These are phyloP conservation scores for Gloeopeniophorella convolvens DNA, from an alignment of 768 basidiomycete species.

Conservation along the genomic window DNA sequence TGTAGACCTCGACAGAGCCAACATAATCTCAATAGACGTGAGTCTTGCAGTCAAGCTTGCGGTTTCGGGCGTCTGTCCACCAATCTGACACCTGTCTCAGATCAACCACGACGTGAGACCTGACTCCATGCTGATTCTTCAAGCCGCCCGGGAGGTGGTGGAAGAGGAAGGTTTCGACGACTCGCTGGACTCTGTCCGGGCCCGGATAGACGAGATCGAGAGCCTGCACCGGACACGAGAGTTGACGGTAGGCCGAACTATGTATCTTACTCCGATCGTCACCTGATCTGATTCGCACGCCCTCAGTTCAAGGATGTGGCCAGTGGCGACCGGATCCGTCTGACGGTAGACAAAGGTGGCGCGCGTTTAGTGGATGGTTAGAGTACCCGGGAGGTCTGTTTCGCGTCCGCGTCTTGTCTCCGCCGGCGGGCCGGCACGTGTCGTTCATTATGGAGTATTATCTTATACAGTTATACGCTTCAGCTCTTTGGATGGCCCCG, in stretches of 20 bases:
- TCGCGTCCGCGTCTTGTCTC: too few species aligned
- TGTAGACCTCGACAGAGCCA: slow-evolving; percentile 61
- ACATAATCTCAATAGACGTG: slow-evolving; percentile 77
- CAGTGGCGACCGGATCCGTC: slow-evolving; percentile 35
- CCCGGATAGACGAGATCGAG: slow-evolving; percentile 83
- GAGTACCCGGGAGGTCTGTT: not conserved
- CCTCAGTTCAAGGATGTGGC: slow-evolving; percentile 39
- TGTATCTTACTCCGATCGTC: not conserved
- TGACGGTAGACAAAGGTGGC: slow-evolving; percentile 55
- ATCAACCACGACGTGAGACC: slow-evolving; percentile 71
- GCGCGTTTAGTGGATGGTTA: slow-evolving; percentile 28
- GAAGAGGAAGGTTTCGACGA: slow-evolving; percentile 75
- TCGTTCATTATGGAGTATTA: too few species aligned
- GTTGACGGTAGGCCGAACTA: slow-evolving; percentile 44
- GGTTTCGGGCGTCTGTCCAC: not conserved
- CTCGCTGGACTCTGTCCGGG: slow-evolving; percentile 62
- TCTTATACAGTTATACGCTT: too few species aligned
- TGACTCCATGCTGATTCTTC: slow-evolving; percentile 72
- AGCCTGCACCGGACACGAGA: slow-evolving; percentile 74
- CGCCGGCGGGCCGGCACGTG: too few species aligned
- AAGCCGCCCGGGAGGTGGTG: slow-evolving; percentile 64
- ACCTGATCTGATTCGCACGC: slow-evolving; percentile 5
- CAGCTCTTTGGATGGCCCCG: too few species aligned
- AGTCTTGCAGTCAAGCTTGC: slow-evolving; percentile 22
- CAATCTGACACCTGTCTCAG: slow-evolving; percentile 29